phyloP scores from a whole-genome alignment of 2,329 filamentous ascomycete genomes.

The Penicillium verrucosum region DNA sequence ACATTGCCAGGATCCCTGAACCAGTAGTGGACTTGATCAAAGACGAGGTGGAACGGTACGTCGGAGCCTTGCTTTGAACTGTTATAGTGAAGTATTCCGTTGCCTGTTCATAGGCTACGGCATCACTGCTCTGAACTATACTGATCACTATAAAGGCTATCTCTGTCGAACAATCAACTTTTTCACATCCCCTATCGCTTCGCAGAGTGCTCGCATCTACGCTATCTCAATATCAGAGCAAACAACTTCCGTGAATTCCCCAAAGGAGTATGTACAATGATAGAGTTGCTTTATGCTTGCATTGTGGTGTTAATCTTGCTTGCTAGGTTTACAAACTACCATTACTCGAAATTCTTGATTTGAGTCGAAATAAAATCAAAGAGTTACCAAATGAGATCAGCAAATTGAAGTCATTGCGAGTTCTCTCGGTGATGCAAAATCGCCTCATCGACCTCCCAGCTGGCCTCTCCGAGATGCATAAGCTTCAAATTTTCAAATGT shows the following conservation, averaged over 20 bases:
- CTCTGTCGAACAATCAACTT: constrained; percentile 52
- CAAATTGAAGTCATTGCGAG: constrained; percentile 79
- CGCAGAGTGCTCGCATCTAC: constrained; percentile 47
- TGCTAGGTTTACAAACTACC: constrained; percentile 76
- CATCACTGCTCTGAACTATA: neutral
- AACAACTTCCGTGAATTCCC: constrained; percentile 60
- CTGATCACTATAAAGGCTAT: constrained; percentile 39
- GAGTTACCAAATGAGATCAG: constrained; percentile 74
- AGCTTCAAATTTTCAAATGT: constrained; percentile 82
- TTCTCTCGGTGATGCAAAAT: constrained; percentile 83
- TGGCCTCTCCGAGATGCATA: constrained; percentile 84
- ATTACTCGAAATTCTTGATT: constrained; percentile 86
- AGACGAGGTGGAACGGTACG: constrained; percentile 52
- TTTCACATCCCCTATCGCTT: constrained; percentile 49
- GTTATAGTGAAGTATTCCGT: neutral
- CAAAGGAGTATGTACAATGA: constrained; percentile 52
- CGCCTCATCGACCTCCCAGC: constrained; percentile 78
- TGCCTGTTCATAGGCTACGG: neutral
- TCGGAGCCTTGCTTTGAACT: neutral
- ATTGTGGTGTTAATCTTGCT: constrained; percentile 20
- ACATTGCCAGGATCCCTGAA: constrained; percentile 48
- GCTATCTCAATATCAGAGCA: constrained; percentile 50
- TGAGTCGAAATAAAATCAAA: constrained; percentile 82
- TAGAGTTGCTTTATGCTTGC: neutral
- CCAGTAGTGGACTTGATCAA: constrained; percentile 52